Base-by-base conservation (phyloP, 2,329 filamentous ascomycete genomes). In the Pseudogymnoascus sp. region DNA sequence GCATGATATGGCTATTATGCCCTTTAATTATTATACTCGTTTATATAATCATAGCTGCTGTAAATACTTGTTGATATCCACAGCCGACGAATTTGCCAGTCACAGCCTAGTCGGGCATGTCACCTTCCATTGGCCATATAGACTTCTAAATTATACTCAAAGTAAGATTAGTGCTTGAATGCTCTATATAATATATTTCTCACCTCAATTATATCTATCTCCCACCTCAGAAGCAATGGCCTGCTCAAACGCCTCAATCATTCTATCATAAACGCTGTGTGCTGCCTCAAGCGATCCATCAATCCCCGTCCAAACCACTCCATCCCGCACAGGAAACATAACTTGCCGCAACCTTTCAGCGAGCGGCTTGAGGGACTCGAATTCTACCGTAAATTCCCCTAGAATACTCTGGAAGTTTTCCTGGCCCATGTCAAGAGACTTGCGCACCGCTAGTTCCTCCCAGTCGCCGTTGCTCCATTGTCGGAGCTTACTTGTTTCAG, bases 401-500 rank as follows among this genome's bases (percentile, higher is more conserved):
- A 69, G 37, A 61, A 69, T 67, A 35, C 0, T 16, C 61, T 62
- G 61, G 63, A 71, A 70, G 19, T 21, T 31, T 29, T 63, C 33
- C 29, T 63, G 63, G 53, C 61, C 35, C 66, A 69, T 68, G n/a
- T 69, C 65, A 19, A 65, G 29, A 3, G 44, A 64, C 62, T 71
- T 70, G 29, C 64, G 64, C 53, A n/a, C 47, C 29, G 69, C 67
- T 10, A 68, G 14, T 24, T 69, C 60, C 14, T 65, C 6, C 65
- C 63, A 69, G 29, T 60, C 29, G 21, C 67, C 68, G 24, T 44
- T 65, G 29, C 64, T 67, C 69, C 69, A 71, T 61, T 64, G 62
- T 24, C 64, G 64, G 61, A 68, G 67, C 64, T 42, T 65, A 61
- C 68, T 70, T 33, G 31, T 64, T 38, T 64, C 64, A n/a, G 64